These are phyloP conservation scores for Venturia oleaginea DNA, from an alignment of 2,329 filamentous ascomycete genomes.

Conservation along the genomic window DNA sequence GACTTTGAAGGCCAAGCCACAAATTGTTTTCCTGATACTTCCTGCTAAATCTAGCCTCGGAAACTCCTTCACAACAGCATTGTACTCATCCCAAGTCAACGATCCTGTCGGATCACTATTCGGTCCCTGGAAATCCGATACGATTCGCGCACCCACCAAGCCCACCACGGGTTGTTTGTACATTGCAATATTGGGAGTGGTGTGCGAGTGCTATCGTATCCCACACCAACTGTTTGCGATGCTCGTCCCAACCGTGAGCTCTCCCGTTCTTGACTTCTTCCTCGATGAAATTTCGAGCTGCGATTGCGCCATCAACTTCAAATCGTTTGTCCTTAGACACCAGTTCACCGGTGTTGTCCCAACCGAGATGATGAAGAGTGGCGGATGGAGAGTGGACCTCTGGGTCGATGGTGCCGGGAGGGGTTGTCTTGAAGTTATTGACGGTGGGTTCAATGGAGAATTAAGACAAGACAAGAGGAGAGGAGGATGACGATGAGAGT, in stretches of 20 bases:
- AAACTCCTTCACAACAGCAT: slow-evolving; percentile 25
- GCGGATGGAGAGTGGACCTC: slow-evolving; percentile 32
- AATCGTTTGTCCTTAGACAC: slow-evolving; percentile 39
- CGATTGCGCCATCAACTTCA: slow-evolving; percentile 42
- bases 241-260: slow-evolving; percentile 28
- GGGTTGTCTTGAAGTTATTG: slow-evolving; percentile 26
- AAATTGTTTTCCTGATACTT: slow-evolving; percentile 29
- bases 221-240: slow-evolving; percentile 39
- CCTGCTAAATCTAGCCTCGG: slow-evolving; percentile 28
- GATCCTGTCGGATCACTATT: slow-evolving; percentile 22
- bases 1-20: no score
- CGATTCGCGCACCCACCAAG: slow-evolving; percentile 28
- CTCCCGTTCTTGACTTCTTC: slow-evolving; percentile 15
- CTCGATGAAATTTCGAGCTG: slow-evolving; percentile 28
- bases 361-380: slow-evolving; percentile 38
- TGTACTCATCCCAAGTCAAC: slow-evolving; percentile 27
- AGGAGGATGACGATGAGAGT: not conserved
- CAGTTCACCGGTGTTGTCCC: slow-evolving; percentile 28
- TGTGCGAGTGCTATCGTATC: slow-evolving; percentile 42
- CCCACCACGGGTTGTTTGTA: slow-evolving; percentile 38
- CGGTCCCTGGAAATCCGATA: slow-evolving; percentile 32
- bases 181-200: slow-evolving; percentile 27
- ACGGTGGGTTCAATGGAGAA: no score
- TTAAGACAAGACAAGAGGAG: not conserved
- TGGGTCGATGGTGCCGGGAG: slow-evolving; percentile 25